phyloP scores from a whole-genome alignment of 352 stramenopile species.

The Phytophthora pini region DNA sequence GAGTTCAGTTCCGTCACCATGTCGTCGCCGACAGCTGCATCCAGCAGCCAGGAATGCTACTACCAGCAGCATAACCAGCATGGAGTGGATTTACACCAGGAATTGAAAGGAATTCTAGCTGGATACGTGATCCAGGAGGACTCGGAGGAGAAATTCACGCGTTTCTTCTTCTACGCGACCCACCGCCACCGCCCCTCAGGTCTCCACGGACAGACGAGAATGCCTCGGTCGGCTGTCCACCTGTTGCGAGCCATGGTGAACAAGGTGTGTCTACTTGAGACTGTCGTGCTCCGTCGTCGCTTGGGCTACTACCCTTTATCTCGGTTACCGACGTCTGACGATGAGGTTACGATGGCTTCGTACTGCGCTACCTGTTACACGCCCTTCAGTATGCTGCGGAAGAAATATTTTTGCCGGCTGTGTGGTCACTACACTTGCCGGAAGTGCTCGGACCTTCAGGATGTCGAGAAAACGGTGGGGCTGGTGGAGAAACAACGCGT shows the following conservation, averaged over 20 bases:
- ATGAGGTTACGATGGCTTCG: slow-evolving; percentile 29
- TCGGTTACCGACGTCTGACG: slow-evolving; percentile 26
- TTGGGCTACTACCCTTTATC: slow-evolving; percentile 58
- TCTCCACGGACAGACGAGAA: slow-evolving; percentile 22
- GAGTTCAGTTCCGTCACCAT: slow-evolving; percentile 33
- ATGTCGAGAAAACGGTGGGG: slow-evolving; percentile 53
- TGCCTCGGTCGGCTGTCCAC: slow-evolving; percentile 46
- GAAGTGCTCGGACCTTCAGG: slow-evolving; percentile 56
- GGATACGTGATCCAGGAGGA: slow-evolving; percentile 74
- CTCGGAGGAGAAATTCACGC: slow-evolving; percentile 60
- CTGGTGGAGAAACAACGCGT: slow-evolving; percentile 53
- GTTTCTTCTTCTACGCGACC: slow-evolving; percentile 70
- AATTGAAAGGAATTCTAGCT: slow-evolving; percentile 50
- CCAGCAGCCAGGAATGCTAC: slow-evolving; percentile 25
- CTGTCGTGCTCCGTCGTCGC: slow-evolving; percentile 54
- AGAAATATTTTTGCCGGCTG: slow-evolving; percentile 60
- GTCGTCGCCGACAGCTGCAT: slow-evolving; percentile 28
- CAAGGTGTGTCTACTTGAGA: slow-evolving; percentile 47
- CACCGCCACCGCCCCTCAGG: slow-evolving; percentile 19
- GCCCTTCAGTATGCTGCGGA: slow-evolving; percentile 56
- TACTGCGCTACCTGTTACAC: slow-evolving; percentile 55
- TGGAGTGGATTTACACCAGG: slow-evolving; percentile 17
- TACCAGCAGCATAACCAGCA: slow-evolving; percentile 26
- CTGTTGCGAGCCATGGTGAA: slow-evolving; percentile 56
- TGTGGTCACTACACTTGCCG: slow-evolving; percentile 62